Evolutionary conservation across 371 early-diverging fungal species (phyloP), one percentile per base, ranked within the genome.

Genomic region (Mortierella sp.): DNA sequence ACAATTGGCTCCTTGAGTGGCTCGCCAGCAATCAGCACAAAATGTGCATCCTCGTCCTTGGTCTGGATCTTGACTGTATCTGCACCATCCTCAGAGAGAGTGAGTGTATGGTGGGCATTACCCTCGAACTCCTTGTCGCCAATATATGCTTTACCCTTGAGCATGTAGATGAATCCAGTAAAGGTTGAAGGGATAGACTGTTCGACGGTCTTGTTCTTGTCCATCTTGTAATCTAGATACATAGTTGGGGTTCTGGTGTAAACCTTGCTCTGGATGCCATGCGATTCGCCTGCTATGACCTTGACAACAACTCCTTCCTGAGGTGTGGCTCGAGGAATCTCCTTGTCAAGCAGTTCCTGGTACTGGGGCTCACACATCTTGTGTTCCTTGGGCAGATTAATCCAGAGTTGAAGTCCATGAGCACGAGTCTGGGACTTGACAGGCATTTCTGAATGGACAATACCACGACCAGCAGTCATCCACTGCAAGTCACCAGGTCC

Each of bases 11-110:
- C 86, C 64, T 79, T 73, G 14, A 84, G 59, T n/a, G 91, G 91
- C 67, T 87, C 73, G 9, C 91, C 91, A 20, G 88, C 90, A 85
- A 91, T 88, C 10, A 91, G 54, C 11, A 91, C 89, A 81, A 90
- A 91, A 73, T 88, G 88, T 6, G 85, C 83, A 62, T 88, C 87
- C 55, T 87, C 88, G 26, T 87, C 86, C 49, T 84, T 68, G 39
- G 89, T 85, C 62, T 86, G 84, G 11, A 90, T 79, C 54, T 86
- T 84, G 58, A 90, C 69, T 55, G 47, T 64, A 0, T 84, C 83
- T 51, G 86, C 86, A 37, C 83, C 84, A 54, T 88, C 84, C 32
- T 88, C 84, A 47, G 79, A 74, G 40, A 91, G 64, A 0, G 88
- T 89, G 3, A 88, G 65, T 11, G 90, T 89, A 47, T 89, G 88